Evolutionary conservation across 139 green algal species (phyloP), one percentile per base, ranked within the genome.

Genomic region (Yamagishiella unicocca): DNA sequence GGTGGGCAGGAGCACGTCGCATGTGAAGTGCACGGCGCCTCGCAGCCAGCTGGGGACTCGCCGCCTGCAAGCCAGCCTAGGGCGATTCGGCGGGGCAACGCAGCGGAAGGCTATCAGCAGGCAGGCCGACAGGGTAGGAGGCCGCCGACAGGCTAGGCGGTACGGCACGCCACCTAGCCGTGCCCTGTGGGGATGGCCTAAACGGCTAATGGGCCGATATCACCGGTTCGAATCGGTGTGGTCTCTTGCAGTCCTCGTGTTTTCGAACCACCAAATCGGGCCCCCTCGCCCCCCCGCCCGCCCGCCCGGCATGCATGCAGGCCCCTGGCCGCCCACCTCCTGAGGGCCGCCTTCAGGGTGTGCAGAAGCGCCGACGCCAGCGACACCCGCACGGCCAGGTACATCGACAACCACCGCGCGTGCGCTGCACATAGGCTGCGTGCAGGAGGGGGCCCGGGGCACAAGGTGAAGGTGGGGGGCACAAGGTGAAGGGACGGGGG

Each of bases 1-100:
- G 43, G 80, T 86, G 31, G 80, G 80, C 43, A 86, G 80, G 62
- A 86, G 68, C 31, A 67, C 64, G 42, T 86, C 64, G 31, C n/a
- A 45, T 0, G 12, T 12, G 7, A n/a, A 54, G 64, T 67, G 27
- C 40, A 77, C 43, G 21, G 2, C 0, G 31, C 14, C 64, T 1
- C 21, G 31, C 25, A 86, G 66, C 80, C 62, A 77, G 14, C n/a
- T 12, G 19, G 50, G 55, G 35, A 38, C 55, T n/a, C n/a, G n/a
- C n/a, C n/a, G n/a, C n/a, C n/a, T n/a, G 55, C 40, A n/a, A 29
- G 45, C 33, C 6, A 33, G 31, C 38, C 29, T 62, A 17, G 12
- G 38, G 8, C n/a, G n/a, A n/a, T n/a, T n/a, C n/a, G n/a, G n/a
- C n/a, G n/a, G n/a, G n/a, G n/a, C n/a, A n/a, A n/a, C n/a, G n/a